These are phyloP conservation scores for Ustilaginoidea virens DNA, from an alignment of 2,329 filamentous ascomycete genomes.

Conservation along the genomic window DNA sequence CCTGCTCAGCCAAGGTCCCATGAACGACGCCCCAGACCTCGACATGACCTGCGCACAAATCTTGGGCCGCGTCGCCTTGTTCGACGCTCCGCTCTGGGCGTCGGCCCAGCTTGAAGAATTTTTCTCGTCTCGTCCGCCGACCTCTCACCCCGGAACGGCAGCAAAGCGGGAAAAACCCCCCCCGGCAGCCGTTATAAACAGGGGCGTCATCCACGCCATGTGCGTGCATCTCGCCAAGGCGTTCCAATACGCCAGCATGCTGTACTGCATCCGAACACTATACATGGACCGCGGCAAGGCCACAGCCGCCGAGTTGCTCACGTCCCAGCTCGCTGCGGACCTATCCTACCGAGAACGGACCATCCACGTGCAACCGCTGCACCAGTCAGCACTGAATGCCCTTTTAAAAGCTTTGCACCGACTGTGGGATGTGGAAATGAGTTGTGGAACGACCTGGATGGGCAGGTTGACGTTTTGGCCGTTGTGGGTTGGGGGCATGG, in stretches of 20 bases:
- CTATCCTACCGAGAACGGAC: too few relatives aligned
- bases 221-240: constrained; percentile 3
- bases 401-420: too few relatives aligned
- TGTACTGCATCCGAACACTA: constrained; percentile 6
- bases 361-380: too few relatives aligned
- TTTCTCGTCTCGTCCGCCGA: too few relatives aligned
- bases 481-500: too few relatives aligned
- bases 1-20: background rate
- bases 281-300: constrained; percentile 4
- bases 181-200: background rate
- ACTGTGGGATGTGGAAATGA: too few relatives aligned
- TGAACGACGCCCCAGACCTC: background rate
- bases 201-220: background rate
- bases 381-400: too few relatives aligned
- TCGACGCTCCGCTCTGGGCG: background rate
- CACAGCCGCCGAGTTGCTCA: background rate
- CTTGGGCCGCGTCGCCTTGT: background rate
- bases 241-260: constrained; percentile 2
- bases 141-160: too few relatives aligned
- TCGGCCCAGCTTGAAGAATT: background rate
- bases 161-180: too few relatives aligned
- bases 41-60: background rate
- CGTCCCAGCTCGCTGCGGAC: too few relatives aligned
- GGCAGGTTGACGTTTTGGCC: too few relatives aligned
- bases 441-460: too few relatives aligned